Evolutionary conservation across 768 basidiomycete species (phyloP), one percentile per base, ranked within the genome.

Genomic region (Macrolepiota dolichaula): DNA sequence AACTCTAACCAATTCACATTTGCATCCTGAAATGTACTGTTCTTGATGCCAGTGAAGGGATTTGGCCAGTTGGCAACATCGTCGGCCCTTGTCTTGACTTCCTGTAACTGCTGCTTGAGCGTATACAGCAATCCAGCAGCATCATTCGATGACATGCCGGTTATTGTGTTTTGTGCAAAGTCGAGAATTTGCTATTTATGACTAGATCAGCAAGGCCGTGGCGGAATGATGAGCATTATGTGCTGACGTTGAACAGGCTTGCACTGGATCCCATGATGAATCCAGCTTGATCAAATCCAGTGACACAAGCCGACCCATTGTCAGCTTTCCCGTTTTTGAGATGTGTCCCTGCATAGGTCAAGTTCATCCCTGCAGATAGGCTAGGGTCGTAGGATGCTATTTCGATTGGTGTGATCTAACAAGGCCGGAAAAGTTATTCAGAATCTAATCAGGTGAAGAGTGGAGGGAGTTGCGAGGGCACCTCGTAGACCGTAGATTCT

Each of bases 241-340:
- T 22, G 37, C 75, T 59, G 64, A 84, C 85, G 64, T 86, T 86
- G 73, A 90, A 90, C 25, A 89, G 69, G 65, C 81, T 87, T 17
- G 89, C 83, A 38, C 90, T 91, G 2, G 84, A 84, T 9, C 89
- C 92, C 78, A 91, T 87, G 36, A 93, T 69, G 69, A 91, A 94
- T 0, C 80, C 81, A 0, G 81, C 82, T 70, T 89, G 88, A 68
- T 93, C 90, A 66, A 92, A 93, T 6, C 85, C 86, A 4, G 80
- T 82, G 12, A 86, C 85, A 70, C 94, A 96, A 0, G 82, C 72
- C 11, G 84, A 81, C 5, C 75, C 70, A 62, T 83, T 85, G 11
- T 72, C 74, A 0, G 87, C 80, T 60, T 75, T 67, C 2, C 88
- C 90, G 59, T 87, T 81, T 24, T 72, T 70, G 17, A 93, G 68